Base-by-base conservation (phyloP, 345 rosid genomes). In the Kernera saxatilis region DNA sequence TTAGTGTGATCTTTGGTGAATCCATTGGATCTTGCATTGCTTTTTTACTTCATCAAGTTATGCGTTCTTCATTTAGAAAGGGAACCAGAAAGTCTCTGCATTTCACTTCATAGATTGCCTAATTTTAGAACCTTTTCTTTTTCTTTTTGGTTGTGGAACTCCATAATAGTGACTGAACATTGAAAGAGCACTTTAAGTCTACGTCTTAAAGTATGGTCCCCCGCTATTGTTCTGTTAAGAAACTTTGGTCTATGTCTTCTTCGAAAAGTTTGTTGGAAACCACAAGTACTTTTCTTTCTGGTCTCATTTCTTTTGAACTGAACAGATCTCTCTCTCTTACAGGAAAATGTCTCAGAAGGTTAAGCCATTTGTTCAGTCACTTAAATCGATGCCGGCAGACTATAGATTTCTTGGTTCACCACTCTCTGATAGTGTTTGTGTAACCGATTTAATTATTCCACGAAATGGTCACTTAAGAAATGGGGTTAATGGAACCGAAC, bases 311-410 rank as follows among this genome's bases (percentile, higher is more conserved):
- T 67, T 68, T 67, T 39, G 15, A 36, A 43, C 78, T 79, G 30
- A 78, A 74, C 55, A 41, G 55, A 62, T 62, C 72, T 51, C 64
- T 52, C 67, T 77, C 73, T 69, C 66, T 79, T 40, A 78, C 60
- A 74, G 66, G 79, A 84, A 79, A 68, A 91, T 87, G 92, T 65
- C 82, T 0, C 79, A 78, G 70, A 84, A 77, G 83, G 79, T 78
- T 72, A 76, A 57, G 46, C 84, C 92, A 67, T 77, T 81, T 37
- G 54, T 87, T 57, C 87, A 83, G 77, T 77, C 84, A n/a, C 81
- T 89, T 81, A 84, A 85, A 80, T 87, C 94, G 4, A 73, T 87
- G 86, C 96, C 97, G 0, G 86, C 78, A 57, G 86, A 85, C 73
- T 84, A 81, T 75, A 82, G 85, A 81, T 74, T 83, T 64, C 69